Percentiles rank a stretch among this genome's conserved stretches.
Evolutionary conservation across 1,284 basidiomycete species (phyloP).

Genomic region (Puccinia coronata): DNA sequence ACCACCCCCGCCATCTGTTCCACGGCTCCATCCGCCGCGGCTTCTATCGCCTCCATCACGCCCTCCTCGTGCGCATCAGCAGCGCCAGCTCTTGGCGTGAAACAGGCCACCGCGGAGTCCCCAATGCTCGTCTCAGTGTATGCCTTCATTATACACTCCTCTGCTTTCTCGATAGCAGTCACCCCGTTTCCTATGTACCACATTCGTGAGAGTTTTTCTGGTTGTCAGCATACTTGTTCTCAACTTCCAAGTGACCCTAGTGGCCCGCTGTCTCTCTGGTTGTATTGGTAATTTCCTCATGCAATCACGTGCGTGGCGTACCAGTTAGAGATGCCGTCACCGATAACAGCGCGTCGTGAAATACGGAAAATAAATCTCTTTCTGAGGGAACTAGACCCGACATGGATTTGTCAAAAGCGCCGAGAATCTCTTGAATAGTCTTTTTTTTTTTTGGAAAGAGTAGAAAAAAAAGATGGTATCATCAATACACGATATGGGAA

Average conservation of each 20-base stretch:
- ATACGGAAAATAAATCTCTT: background rate
- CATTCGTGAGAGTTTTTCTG: background rate
- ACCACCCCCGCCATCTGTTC: slow-evolving; percentile 1
- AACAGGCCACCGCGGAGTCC: too few relatives aligned
- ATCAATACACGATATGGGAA: too few relatives aligned
- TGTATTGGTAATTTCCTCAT: too few relatives aligned
- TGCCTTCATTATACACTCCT: background rate
- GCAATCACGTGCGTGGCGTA: too few relatives aligned
- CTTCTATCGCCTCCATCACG: background rate
- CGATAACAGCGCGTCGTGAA: background rate
- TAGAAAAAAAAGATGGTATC: too few relatives aligned
- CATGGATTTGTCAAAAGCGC: background rate
- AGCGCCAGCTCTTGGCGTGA: too few relatives aligned
- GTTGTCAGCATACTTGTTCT: background rate
- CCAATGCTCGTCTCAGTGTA: background rate
- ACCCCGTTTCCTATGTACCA: slow-evolving; percentile 1
- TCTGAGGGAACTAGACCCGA: background rate
- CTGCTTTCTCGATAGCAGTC: background rate
- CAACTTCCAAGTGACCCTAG: too few relatives aligned
- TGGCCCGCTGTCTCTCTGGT: too few relatives aligned
- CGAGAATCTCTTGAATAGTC: slow-evolving; percentile 4
- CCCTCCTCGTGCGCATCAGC: too few relatives aligned
- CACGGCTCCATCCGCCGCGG: background rate
- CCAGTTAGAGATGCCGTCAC: background rate
- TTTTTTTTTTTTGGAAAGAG: background rate